Evolutionary conservation across 2,329 filamentous ascomycete genomes (phyloP).

Genomic region (Berkeleyomyces basicola): DNA sequence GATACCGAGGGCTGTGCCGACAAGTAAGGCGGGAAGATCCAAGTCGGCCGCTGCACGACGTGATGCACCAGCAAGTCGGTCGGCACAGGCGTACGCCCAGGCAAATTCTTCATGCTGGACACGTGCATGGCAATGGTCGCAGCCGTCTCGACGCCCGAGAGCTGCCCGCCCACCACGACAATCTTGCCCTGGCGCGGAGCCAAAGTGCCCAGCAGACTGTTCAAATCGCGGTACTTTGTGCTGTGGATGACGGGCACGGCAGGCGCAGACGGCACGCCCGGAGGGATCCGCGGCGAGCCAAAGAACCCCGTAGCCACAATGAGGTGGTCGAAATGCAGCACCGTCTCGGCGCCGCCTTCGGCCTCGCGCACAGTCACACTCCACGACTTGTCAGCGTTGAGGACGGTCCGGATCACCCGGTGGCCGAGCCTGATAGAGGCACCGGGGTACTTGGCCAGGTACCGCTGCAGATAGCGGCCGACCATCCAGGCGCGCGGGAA

Average conservation of each 20-base stretch:
- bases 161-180: constrained; percentile 61
- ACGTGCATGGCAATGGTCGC: constrained; percentile 55
- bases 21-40: constrained; percentile 48
- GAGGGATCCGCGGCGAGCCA: constrained; percentile 38
- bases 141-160: constrained; percentile 67
- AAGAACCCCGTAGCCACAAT: constrained; percentile 66
- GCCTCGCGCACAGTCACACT: constrained; percentile 22
- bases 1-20: constrained; percentile 22
- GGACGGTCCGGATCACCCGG: constrained; percentile 25
- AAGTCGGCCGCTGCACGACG: constrained; percentile 51
- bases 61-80: constrained; percentile 48
- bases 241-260: constrained; percentile 47
- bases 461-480: constrained; percentile 52
- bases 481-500: constrained; percentile 66
- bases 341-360: constrained; percentile 22
- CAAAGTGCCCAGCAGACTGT: constrained; percentile 27
- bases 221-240: constrained; percentile 43
- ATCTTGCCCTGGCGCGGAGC: constrained; percentile 38
- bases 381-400: constrained; percentile 25
- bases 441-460: constrained; percentile 40
- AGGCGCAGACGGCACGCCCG: constrained; percentile 21
- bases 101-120: constrained; percentile 43
- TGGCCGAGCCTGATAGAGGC: constrained; percentile 30
- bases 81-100: constrained; percentile 22
- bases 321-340: constrained; percentile 50